A percentile compares a stretch with the other conserved stretches of the same genome.
Evolutionary conservation across 2,329 filamentous ascomycete species (phyloP).

Genomic region (Botrytis medusae): DNA sequence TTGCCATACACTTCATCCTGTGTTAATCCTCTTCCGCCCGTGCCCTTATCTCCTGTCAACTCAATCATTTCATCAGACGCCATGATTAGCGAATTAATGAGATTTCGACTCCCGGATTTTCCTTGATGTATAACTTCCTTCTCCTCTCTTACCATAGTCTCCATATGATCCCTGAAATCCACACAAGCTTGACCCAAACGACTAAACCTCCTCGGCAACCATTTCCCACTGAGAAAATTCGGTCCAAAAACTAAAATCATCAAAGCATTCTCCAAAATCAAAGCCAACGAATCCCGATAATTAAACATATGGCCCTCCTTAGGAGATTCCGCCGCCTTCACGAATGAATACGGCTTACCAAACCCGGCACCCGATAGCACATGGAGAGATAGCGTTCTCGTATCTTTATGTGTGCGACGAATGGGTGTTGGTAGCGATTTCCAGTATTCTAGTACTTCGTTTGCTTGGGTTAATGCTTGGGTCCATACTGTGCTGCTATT

Average conservation of each 20-base stretch:
- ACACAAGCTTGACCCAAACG: neutral
- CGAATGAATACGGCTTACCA: slow-evolving; percentile 3
- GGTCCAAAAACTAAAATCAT: neutral
- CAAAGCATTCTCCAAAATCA: slow-evolving; percentile 3
- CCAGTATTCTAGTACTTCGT: neutral
- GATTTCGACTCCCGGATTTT: neutral
- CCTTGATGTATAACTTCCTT: neutral
- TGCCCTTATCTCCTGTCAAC: neutral
- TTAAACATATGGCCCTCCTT: neutral
- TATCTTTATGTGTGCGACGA: neutral
- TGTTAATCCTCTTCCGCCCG: slow-evolving; percentile 30
- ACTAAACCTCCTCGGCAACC: neutral
- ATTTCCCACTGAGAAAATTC: neutral
- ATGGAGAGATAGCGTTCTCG: neutral
- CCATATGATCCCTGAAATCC: slow-evolving; percentile 2
- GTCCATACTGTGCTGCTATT: neutral
- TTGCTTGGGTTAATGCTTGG: neutral
- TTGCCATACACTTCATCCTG: slow-evolving; percentile 41
- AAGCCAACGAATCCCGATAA: neutral
- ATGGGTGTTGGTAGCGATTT: neutral
- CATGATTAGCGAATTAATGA: neutral
- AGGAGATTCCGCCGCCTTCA: neutral
- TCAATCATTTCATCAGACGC: neutral
- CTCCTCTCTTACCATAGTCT: neutral
- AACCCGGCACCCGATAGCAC: neutral